Base-by-base conservation (phyloP, 768 basidiomycete species). In the Collybia sordida region DNA sequence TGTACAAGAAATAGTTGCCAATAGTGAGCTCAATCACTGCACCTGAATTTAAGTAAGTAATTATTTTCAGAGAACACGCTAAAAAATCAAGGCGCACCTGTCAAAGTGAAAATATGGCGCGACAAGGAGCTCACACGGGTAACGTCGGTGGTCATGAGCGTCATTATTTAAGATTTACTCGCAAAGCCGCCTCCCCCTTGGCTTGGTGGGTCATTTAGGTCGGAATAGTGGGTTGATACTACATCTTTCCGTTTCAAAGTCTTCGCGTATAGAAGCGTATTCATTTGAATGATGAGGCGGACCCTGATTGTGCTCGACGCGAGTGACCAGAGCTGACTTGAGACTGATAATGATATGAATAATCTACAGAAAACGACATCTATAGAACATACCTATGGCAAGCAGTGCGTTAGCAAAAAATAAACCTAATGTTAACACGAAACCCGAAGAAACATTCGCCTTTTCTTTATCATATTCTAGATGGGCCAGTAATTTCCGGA, bases 141-240 rank as follows among this genome's bases (percentile, higher is more conserved):
- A 24, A 94, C 91, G 57, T 97, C 93, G 4, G 93, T 93, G 6
- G 93, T 95, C 90, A 96, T 94, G 23, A 96, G 79, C 2, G 90
- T 95, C 93, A 96, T 94, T 58, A 97, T 85, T 69, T 96, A 81
- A 5, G 82, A 80, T 61, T 85, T 85, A 61, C 78, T 82, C 7
- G 81, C 82, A 55, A 85, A 82, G 42, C 83, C 81, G 21, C 80
- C 77, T 49, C 83, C 81, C 9, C 79, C 76, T 28, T 64, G 70
- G 42, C 73, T 69, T 31, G 67, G 64, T n/a, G 14, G 11, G 14
- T 5, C 21, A 37, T 15, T 35, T 21, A 6, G 6, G 23, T 14
- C 36, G 15, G 31, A 7, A 15, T 18, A 15, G 31, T 15, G 31
- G 14, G 12, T 8, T 11, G 86, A 88, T 1, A 88, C 90, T 21